A percentile compares a stretch with the other conserved stretches of the same genome.
Evolutionary conservation across 805 yeast genomes (phyloP).

Genomic region (Cyberlindnera xishuangbannaensis): DNA sequence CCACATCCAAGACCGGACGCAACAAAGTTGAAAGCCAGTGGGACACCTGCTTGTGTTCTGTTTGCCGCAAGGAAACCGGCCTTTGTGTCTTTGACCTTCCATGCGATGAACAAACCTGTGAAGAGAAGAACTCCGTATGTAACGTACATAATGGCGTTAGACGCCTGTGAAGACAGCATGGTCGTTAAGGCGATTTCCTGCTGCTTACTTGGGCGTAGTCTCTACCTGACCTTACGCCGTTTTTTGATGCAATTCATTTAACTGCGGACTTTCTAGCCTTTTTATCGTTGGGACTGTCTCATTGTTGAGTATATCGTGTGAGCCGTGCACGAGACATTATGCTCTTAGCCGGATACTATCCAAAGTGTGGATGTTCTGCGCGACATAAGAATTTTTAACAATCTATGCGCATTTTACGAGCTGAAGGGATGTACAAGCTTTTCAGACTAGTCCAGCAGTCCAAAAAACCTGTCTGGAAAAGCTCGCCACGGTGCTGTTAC

Average conservation of each 20-base stretch:
- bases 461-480: no score
- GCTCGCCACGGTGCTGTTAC: no score
- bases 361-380: no score
- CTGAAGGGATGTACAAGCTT: no score
- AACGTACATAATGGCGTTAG: conserved; percentile 60
- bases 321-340: conserved; percentile 3
- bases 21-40: conserved; percentile 80
- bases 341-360: conserved; percentile 9
- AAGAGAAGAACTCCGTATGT: conserved; percentile 51
- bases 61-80: conserved; percentile 65
- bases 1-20: conserved; percentile 95
- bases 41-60: conserved; percentile 73
- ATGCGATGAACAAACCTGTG: conserved; percentile 57
- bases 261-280: no score
- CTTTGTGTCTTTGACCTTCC: conserved; percentile 42
- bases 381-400: no score
- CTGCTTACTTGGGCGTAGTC: no score
- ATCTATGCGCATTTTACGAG: no score
- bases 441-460: no score
- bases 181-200: neutral
- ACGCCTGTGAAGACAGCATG: conserved; percentile 32
- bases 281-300: no score
- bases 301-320: conserved; percentile 7
- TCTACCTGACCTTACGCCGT: no score
- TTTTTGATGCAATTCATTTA: no score